A percentile compares a stretch with the other conserved stretches of the same genome.
Conservation (phyloP, 805 yeast species). For the Wickerhamomyces silvicola region DNA sequence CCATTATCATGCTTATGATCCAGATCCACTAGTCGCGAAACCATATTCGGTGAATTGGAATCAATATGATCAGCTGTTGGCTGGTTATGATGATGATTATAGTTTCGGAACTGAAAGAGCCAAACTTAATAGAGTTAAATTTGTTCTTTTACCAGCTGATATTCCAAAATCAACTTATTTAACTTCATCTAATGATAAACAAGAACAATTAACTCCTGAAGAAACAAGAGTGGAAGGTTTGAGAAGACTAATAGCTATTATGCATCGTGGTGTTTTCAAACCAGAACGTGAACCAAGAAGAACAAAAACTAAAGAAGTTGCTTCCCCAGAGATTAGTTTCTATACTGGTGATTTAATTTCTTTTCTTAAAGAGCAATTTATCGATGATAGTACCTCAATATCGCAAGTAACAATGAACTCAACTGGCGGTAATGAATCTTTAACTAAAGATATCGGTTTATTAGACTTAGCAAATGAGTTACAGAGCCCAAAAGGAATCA, state of each 20-base stretch:
- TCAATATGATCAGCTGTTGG: conserved; percentile 81
- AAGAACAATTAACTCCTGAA: conserved; percentile 68
- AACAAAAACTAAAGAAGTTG: conserved; percentile 35
- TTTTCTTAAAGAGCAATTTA: conserved; percentile 45
- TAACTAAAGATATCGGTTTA: conserved; percentile 45
- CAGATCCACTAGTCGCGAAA: conserved; percentile 48
- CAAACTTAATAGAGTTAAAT: conserved; percentile 58
- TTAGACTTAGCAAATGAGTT: conserved; percentile 54
- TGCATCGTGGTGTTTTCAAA: conserved; percentile 51
- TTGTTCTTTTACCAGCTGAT: conserved; percentile 79
- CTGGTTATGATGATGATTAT: conserved; percentile 86
- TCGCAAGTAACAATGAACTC: conserved; percentile 10
- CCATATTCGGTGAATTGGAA: conserved; percentile 77
- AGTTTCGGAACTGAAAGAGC: conserved; percentile 43
- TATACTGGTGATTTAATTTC: conserved; percentile 81
- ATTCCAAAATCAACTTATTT: conserved; percentile 45
- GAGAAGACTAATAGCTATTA: conserved; percentile 53
- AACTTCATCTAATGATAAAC: conserved; percentile 34
- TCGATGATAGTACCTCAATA: conserved; percentile 22
- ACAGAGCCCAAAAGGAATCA: conserved; percentile 59
- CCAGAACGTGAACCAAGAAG: conserved; percentile 34
- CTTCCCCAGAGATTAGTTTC: conserved; percentile 69
- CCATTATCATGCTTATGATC: conserved; percentile 49
- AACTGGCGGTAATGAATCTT: conserved; percentile 25
- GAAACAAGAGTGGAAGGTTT: conserved; percentile 92